Evolutionary conservation across 2,329 filamentous ascomycete genomes (phyloP), one percentile per base, ranked within the genome.

Genomic region (Colletotrichum plurivorum): DNA sequence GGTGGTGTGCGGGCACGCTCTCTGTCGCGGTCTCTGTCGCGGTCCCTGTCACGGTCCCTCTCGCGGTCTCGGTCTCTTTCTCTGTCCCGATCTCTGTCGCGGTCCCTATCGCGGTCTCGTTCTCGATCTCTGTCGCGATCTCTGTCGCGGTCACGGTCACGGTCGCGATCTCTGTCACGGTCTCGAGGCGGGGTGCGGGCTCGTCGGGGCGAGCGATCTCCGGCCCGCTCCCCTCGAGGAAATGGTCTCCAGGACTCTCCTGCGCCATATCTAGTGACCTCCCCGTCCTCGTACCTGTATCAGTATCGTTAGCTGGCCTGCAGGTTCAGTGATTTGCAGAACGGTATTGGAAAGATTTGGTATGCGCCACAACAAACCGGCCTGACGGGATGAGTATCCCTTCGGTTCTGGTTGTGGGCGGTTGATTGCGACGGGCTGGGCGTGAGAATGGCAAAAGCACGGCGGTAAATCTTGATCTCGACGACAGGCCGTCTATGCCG

Each of bases 221-320:
- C 67, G 45, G 53, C 64, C 53, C 65, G 49, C n/a, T 62, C 65
- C 9, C 67, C 67, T 62, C 84, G 78, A 58, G 88, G 88, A 67
- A 86, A 89, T 12, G 88, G 88, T 68, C 88, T 82, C 82, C 88
- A 90, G 45, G 87, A 89, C 78, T 90, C 88, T 67, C 88, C 88
- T 13, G 88, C 88, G 59, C 88, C 88, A 76, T 89, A 90, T 74
- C 88, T 83, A 71, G 88, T 86, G 62, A 90, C 88, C 78, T 90
- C 88, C 52, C 88, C 88, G 72, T 90, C 88, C 71, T 90, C 87
- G 73, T 88, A 90, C 76, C 87, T 89, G 48, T 46, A 52, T 7
- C 3, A 25, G 9, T 46, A n/a, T 43, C 12, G 59, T 71, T 48
- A 66, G 51, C 9, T 55, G n/a, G 20, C 13, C 12, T 36, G 27